phyloP scores from a whole-genome alignment of 768 basidiomycete genomes.

The Suillus subluteus region DNA sequence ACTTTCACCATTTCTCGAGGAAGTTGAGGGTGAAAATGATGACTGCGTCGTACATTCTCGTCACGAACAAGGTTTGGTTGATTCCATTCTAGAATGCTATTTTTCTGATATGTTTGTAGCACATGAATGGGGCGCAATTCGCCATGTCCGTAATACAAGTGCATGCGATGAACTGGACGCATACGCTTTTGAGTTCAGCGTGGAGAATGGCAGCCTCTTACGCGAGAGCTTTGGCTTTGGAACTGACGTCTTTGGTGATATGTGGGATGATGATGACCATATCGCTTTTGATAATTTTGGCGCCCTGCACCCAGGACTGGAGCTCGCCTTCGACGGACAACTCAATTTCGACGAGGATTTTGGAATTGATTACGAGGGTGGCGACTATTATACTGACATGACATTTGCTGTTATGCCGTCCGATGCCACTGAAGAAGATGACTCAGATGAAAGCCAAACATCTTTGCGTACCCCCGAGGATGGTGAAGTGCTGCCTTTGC shows the following conservation, averaged over 20 bases:
- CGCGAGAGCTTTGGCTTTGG: constrained; percentile 26
- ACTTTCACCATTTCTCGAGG: constrained; percentile 26
- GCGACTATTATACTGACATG: constrained; percentile 15
- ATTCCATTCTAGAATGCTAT: neutral
- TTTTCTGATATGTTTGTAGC: constrained; percentile 19
- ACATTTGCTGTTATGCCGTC: constrained; percentile 25
- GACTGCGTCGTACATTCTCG: constrained; percentile 35
- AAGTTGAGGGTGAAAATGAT: constrained; percentile 19
- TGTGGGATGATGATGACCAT: constrained; percentile 29
- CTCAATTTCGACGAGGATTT: constrained; percentile 17
- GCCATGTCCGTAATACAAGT: constrained; percentile 16
- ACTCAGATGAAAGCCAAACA: constrained; percentile 30
- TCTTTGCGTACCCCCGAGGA: constrained; percentile 33
- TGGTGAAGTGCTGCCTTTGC: constrained; percentile 21
- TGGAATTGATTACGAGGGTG: constrained; percentile 14
- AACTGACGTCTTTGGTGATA: constrained; percentile 15
- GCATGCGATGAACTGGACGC: constrained; percentile 20
- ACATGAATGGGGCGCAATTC: constrained; percentile 34
- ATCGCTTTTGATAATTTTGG: constrained; percentile 23
- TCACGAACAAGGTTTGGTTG: constrained; percentile 23
- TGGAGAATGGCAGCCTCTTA: constrained; percentile 29
- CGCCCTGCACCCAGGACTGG: constrained; percentile 3
- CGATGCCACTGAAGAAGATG: constrained; percentile 32
- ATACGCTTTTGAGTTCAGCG: constrained; percentile 28
- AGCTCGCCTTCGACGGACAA: constrained; percentile 11